Percentiles rank a stretch among this genome's conserved stretches.
Evolutionary conservation across 2,329 filamentous ascomycete genomes (phyloP).

Genomic region (Pezicula neosporulosa): DNA sequence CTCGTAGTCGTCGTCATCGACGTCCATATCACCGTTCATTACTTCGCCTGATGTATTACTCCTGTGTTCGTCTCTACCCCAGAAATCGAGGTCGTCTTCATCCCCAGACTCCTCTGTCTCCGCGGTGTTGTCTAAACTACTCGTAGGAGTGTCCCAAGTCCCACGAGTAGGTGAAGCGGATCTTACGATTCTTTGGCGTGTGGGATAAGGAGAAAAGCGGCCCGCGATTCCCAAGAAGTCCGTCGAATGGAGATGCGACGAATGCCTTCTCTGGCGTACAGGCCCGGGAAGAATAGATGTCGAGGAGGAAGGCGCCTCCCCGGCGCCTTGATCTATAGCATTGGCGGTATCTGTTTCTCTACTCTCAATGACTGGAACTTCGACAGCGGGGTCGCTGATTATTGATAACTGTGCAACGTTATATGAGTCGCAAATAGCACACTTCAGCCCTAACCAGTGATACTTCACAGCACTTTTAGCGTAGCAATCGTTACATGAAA

Average conservation of each 20-base stretch:
- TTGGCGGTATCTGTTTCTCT: conserved; percentile 17
- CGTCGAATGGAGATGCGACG: conserved; percentile 20
- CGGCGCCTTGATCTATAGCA: conserved; percentile 9
- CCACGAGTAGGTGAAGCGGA: conserved; percentile 30
- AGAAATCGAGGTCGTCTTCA: conserved; percentile 45
- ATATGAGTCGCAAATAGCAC: conserved; percentile 67
- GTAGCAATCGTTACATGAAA: conserved; percentile 93
- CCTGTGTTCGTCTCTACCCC: conserved; percentile 41
- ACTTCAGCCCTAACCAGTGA: conserved; percentile 94
- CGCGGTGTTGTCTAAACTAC: conserved; percentile 28
- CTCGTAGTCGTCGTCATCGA: conserved; percentile 36
- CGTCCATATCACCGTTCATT: conserved; percentile 22
- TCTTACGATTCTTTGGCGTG: conserved; percentile 24
- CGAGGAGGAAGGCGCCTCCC: conserved; percentile 11
- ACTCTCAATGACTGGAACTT: conserved; percentile 17
- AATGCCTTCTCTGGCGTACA: conserved; percentile 24
- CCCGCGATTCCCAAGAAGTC: conserved; percentile 4
- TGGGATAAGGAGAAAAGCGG: conserved; percentile 20
- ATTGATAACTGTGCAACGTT: conserved; percentile 66
- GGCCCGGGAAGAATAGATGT: conserved; percentile 5
- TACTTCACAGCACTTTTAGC: conserved; percentile 83
- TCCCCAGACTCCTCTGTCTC: conserved; percentile 45
- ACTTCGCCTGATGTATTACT: conserved; percentile 21
- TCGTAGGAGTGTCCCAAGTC: conserved; percentile 19
- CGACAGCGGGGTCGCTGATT: conserved; percentile 38